phyloP scores from a whole-genome alignment of 2,329 filamentous ascomycete species.

The Ophiocordyceps australis region DNA sequence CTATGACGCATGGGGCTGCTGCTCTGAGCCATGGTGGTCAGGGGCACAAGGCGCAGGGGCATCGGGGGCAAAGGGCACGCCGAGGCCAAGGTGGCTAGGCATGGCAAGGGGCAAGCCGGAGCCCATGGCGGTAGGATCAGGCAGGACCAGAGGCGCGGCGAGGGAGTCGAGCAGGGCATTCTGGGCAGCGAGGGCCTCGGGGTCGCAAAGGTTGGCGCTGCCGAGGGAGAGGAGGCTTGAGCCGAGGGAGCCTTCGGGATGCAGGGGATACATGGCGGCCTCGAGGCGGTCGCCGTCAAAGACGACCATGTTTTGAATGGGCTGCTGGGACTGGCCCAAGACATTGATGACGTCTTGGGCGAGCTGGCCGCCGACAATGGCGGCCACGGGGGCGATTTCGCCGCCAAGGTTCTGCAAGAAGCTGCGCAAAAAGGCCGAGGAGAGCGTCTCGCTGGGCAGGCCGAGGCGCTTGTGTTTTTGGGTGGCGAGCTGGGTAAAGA shows the following conservation, averaged over 20 bases:
- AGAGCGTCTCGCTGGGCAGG: slow-evolving; percentile 48
- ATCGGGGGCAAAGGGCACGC: no score
- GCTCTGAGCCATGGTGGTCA: no score
- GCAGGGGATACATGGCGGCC: slow-evolving; percentile 64
- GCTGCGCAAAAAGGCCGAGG: slow-evolving; percentile 54
- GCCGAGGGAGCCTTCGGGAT: slow-evolving; percentile 45
- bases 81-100: no score
- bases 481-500: slow-evolving; percentile 62
- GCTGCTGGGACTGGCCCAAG: slow-evolving; percentile 76
- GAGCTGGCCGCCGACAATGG: slow-evolving; percentile 76
- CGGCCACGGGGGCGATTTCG: slow-evolving; percentile 73
- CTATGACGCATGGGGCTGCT: no score
- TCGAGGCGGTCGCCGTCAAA: slow-evolving; percentile 75
- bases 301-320: slow-evolving; percentile 84
- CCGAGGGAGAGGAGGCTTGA: slow-evolving; percentile 21
- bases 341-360: slow-evolving; percentile 98
- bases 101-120: no score
- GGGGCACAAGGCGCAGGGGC: no score
- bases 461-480: slow-evolving; percentile 61
- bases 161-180: slow-evolving; percentile 7
- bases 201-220: slow-evolving; percentile 2
- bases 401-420: slow-evolving; percentile 77
- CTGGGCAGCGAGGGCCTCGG: slow-evolving; percentile 7
- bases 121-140: no score
- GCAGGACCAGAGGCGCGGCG: no score